These are phyloP conservation scores for Naganishia randhawae DNA, from an alignment of 768 basidiomycete species.

Conservation along the genomic window DNA sequence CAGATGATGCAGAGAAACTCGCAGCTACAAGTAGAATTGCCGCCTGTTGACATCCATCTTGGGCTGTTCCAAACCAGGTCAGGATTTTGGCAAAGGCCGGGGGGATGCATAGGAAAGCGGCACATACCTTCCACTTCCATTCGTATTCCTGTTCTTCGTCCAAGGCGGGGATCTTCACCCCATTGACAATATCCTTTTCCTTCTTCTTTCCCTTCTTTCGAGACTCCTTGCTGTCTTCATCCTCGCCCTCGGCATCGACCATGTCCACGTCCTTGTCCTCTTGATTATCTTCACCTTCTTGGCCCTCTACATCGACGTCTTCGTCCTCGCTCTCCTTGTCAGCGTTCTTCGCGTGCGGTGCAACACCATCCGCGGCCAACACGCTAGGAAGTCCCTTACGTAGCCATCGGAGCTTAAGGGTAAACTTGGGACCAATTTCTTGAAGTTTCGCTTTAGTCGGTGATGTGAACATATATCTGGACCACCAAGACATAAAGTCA, in stretches of 20 bases:
- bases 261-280: constrained; percentile 72
- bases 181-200: constrained; percentile 32
- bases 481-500: background rate
- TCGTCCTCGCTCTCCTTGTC: constrained; percentile 40
- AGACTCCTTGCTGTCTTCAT: constrained; percentile 36
- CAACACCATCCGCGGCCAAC: constrained; percentile 49
- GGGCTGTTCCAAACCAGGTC: constrained; percentile 57
- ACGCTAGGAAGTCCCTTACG: constrained; percentile 84
- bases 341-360: constrained; percentile 35
- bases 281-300: constrained; percentile 59
- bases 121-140: constrained; percentile 50
- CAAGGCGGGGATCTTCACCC: constrained; percentile 41
- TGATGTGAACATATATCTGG: constrained; percentile 85
- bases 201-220: constrained; percentile 37
- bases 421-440: constrained; percentile 97
- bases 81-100: background rate
- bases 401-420: constrained; percentile 83
- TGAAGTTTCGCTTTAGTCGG: constrained; percentile 86
- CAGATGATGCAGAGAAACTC: background rate
- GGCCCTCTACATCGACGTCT: constrained; percentile 33
- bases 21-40: constrained; percentile 77
- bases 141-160: constrained; percentile 50
- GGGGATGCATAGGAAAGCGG: constrained; percentile 8
- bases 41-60: constrained; percentile 83
- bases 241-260: constrained; percentile 58